Evolutionary conservation across 768 basidiomycete genomes (phyloP).

Genomic region (Tulasnella sp.): DNA sequence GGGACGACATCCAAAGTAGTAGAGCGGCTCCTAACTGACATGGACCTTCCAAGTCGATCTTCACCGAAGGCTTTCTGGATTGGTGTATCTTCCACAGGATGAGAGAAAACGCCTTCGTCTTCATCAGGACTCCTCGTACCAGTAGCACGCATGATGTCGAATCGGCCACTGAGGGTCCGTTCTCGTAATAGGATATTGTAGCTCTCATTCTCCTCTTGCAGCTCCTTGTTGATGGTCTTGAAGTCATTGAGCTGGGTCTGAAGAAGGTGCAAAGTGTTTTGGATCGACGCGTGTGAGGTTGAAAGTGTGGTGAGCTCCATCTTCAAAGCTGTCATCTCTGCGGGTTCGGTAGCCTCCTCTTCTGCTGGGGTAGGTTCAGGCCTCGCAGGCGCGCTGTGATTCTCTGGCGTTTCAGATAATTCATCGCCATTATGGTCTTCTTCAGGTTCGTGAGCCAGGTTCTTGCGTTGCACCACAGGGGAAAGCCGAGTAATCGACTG

Average conservation of each 20-base stretch:
- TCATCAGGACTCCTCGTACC: constrained; percentile 31
- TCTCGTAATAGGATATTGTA: constrained; percentile 91
- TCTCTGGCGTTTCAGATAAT: not conserved
- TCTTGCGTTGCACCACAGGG: constrained; percentile 9
- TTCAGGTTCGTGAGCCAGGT: constrained; percentile 4
- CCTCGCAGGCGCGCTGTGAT: not conserved
- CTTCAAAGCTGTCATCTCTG: constrained; percentile 74
- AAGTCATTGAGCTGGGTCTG: constrained; percentile 79
- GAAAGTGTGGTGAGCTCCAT: constrained; percentile 80
- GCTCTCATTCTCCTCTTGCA: constrained; percentile 94
- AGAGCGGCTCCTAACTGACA: not conserved
- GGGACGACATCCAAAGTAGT: constrained; percentile 13
- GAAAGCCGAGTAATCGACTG: constrained; percentile 27
- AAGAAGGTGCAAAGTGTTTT: constrained; percentile 73
- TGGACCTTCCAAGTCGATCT: not conserved
- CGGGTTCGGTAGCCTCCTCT: constrained; percentile 58
- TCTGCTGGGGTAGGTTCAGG: constrained; percentile 20
- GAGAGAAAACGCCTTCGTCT: constrained; percentile 23
- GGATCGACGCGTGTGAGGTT: constrained; percentile 71
- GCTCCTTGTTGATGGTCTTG: constrained; percentile 73
- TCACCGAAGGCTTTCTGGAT: not conserved
- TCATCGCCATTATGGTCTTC: not conserved
- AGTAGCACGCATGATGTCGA: constrained; percentile 59
- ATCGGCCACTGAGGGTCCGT: constrained; percentile 81
- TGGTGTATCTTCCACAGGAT: not conserved